A percentile compares a stretch with the other conserved stretches of the same genome.
Conservation (phyloP, 2,329 filamentous ascomycete species). For the Fusarium robinianum region DNA sequence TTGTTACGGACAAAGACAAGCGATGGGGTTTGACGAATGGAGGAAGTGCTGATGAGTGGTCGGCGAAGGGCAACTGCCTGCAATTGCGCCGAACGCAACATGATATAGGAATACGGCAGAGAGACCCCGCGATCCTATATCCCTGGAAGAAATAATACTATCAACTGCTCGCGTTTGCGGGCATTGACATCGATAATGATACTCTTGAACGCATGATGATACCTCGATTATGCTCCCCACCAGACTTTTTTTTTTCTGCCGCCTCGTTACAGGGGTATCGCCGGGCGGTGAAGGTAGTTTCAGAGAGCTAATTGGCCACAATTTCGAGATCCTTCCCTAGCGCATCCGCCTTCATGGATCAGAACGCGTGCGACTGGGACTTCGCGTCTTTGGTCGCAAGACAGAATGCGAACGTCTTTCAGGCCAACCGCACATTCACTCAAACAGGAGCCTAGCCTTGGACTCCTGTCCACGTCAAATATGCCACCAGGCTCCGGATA, state of each 20-base stretch:
- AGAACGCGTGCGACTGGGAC: conserved; percentile 26
- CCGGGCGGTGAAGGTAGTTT: conserved; percentile 29
- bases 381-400: conserved; percentile 27
- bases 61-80: conserved; percentile 29
- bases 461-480: conserved; percentile 2
- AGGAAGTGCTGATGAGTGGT: conserved; percentile 18
- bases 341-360: conserved; percentile 22
- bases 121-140: no score
- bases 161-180: no score
- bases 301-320: conserved; percentile 12
- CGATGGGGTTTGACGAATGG: conserved; percentile 11
- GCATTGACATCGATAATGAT: no score
- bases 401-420: conserved; percentile 15
- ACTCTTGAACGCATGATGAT: no score
- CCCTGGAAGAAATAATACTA: no score
- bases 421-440: background rate
- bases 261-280: conserved; percentile 9
- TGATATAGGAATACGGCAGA: conserved; percentile 29
- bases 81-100: conserved; percentile 34
- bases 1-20: conserved; percentile 35
- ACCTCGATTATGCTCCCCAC: no score
- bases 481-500: background rate
- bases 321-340: conserved; percentile 15
- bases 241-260: conserved; percentile 43
- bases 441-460: conserved; percentile 7